These are phyloP conservation scores for Stentor coeruleus DNA, from an alignment of 73 alveolate genomes.

Conservation along the genomic window DNA sequence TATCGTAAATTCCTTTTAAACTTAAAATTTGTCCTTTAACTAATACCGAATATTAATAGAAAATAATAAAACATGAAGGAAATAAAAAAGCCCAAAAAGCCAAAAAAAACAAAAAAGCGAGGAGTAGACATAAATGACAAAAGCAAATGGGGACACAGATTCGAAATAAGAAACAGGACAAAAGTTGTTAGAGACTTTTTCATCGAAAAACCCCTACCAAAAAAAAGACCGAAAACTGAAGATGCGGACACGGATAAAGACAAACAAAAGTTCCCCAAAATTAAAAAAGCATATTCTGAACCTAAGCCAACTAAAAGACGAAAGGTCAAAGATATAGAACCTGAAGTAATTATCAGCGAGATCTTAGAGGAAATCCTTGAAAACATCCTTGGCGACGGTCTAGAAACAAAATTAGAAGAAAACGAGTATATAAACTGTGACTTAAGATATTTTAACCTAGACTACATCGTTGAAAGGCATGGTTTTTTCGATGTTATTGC, in stretches of 20 bases:
- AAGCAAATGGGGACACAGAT: conserved; percentile 23
- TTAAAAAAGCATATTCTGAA: neutral
- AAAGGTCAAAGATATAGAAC: neutral
- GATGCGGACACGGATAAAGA: too few relatives aligned
- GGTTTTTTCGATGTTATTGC: conserved; percentile 80
- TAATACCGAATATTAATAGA: too few relatives aligned
- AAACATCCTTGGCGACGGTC: neutral
- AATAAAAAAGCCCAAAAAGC: neutral
- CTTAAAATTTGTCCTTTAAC: too few relatives aligned
- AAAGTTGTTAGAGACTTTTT: neutral
- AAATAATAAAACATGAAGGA: too few relatives aligned
- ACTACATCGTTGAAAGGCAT: conserved; percentile 56
- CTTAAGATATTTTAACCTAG: conserved; percentile 75
- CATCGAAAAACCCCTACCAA: neutral
- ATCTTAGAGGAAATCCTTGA: neutral
- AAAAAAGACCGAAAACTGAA: neutral
- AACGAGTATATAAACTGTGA: conserved; percentile 81
- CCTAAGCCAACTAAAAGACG: neutral
- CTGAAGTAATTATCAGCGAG: neutral
- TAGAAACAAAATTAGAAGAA: conserved; percentile 22
- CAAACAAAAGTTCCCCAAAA: neutral
- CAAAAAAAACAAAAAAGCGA: neutral
- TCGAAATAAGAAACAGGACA: neutral
- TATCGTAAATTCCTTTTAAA: too few relatives aligned
- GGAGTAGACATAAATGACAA: conserved; percentile 22